These are phyloP conservation scores for Fusarium marasasianum DNA, from an alignment of 2,329 filamentous ascomycete species.

Conservation along the genomic window DNA sequence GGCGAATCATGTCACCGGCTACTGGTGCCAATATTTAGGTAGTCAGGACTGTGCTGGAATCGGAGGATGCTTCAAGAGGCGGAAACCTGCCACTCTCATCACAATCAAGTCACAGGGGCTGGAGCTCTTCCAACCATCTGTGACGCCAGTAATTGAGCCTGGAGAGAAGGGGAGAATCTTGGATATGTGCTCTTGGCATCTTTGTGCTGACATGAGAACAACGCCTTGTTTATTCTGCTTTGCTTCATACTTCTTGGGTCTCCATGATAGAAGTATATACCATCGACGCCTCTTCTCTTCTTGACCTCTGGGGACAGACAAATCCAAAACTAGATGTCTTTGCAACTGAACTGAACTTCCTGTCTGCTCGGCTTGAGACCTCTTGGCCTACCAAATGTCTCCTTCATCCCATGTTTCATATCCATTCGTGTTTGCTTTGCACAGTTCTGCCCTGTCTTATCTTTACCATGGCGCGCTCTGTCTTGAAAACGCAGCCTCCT, in stretches of 20 bases:
- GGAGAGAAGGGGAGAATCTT: not conserved
- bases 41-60: not conserved
- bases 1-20: not conserved
- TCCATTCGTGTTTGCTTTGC: slow-evolving; percentile 20
- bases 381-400: not conserved
- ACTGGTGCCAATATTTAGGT: not conserved
- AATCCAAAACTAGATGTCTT: not conserved
- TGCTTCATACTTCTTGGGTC: not conserved
- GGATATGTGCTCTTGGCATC: not conserved
- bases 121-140: not conserved
- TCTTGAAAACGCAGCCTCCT: slow-evolving; percentile 32
- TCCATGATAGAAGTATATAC: slow-evolving; percentile 4
- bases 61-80: not conserved
- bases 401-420: slow-evolving; percentile 12
- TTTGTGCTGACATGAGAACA: slow-evolving; percentile 13
- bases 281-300: not conserved
- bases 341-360: not conserved
- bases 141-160: not conserved
- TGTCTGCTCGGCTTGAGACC: not conserved
- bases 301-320: not conserved
- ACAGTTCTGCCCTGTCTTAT: not conserved
- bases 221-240: slow-evolving; percentile 24
- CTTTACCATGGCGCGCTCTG: slow-evolving; percentile 5
- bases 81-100: not conserved
- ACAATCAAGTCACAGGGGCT: not conserved